Base-by-base conservation (phyloP, 495 filamentous ascomycete genomes). In the Aspergillus funiculosus region DNA sequence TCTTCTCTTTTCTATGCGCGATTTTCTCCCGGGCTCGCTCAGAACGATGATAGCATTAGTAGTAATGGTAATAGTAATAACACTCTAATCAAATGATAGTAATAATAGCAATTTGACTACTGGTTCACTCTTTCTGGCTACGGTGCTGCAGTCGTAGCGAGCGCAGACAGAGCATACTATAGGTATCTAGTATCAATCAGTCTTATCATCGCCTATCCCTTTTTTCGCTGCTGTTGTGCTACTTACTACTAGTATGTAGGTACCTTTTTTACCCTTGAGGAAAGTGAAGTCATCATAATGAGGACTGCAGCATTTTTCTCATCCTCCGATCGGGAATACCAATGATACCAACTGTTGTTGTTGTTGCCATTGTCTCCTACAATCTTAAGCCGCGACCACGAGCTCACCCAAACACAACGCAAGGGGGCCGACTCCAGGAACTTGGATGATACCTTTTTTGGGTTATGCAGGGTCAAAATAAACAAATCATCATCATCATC, bases 1-100 rank as follows among this genome's bases (percentile, higher is more conserved):
- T 37, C 37, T 39, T 36, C 29, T 31, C 22, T 39, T 48, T 52
- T 50, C 52, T 53, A 51, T 55, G 52, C 55, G 55, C 55, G 55
- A 58, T 59, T 59, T 56, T 53, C 52, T 43, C 26, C 22, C 44
- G 24, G 43, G 31, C 43, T 46, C 18, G 51, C 42, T 14, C 22
- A 34, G 44, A 42, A 48, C 25, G 22, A 54, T 39, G 24, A 50
- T 28, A 43, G 39, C 44, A 34, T 39, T 44, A 43, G 39, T 27
- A 28, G 19, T 28, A 25, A 41, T 32, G 15, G 10, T 13, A 27
- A 40, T 39, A 14, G 47, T 38, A 30, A 42, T 42, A 43, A 50
- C 39, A 38, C 26, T 47, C 30, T 18, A 25, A 6, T 6, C 39
- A 51, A 37, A 48, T 27, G 15, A 54, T 48, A 27, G 48, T 39